Evolutionary conservation across 148 eudicot genomes (phyloP), one percentile per base, ranked within the genome.

Genomic region (Chenopodium suecicum): DNA sequence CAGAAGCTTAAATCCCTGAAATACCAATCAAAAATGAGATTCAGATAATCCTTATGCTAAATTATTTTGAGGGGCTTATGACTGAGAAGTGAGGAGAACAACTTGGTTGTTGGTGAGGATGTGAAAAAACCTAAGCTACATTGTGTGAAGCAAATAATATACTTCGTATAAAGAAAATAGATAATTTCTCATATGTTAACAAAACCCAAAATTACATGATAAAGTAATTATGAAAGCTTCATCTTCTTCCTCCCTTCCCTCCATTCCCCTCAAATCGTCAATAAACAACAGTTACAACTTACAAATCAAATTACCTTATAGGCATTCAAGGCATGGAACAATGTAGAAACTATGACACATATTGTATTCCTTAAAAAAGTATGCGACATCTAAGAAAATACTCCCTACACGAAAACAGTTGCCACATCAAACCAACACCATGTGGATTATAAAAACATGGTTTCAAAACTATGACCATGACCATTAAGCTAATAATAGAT

Each of bases 1-100:
- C 52, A 95, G 83, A 89, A 84, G 74, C 82, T 89, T 90, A 82
- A 95, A 93, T 72, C 77, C 94, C 99, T 95, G 92, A 84, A 78
- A 89, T 65, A 23, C 25, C 62, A 79, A 90, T 2, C 64, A 19
- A 69, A 48, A 56, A 56, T 31, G 48, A 65, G 48, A 46, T 66
- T 70, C 71, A 80, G 14, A 74, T 58, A 34, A 79, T 25, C 71
- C 7, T 52, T n/a, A 69, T 41, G 34, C 20, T 27, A 19, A 9
- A 60, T 37, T 65, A 50, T 22, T 23, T 41, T 29, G 31, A 11
- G 27, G 46, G 20, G 50, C 17, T 32, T 65, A 44, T 47, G 47
- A 73, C 67, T 22, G 31, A 22, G 69, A 50, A 58, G 22, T 17
- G 48, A 32, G 64, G 63, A 13, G 31, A 44, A 63, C 73, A 50